Evolutionary conservation across 352 stramenopile genomes (phyloP).

Genomic region (Albugo candida): DNA sequence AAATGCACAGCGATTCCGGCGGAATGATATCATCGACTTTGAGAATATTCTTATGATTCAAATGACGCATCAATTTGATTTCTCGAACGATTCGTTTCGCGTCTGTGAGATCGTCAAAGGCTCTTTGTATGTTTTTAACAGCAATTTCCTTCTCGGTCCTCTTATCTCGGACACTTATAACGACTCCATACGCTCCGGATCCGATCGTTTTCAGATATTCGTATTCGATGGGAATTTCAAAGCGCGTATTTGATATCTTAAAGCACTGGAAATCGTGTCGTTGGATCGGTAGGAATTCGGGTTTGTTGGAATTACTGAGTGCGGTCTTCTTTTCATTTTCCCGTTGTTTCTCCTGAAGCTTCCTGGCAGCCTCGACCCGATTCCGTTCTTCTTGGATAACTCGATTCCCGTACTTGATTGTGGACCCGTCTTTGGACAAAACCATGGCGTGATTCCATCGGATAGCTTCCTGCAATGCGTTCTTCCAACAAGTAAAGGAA

Average conservation of each 20-base stretch:
- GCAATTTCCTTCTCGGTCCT: conserved; percentile 22
- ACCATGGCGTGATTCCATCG: conserved; percentile 80
- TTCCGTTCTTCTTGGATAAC: conserved; percentile 46
- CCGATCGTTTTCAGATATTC: conserved; percentile 78
- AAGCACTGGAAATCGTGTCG: conserved; percentile 55
- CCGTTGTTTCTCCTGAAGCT: conserved; percentile 51
- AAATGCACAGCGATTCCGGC: conserved; percentile 39
- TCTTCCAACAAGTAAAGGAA: conserved; percentile 38
- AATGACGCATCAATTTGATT: conserved; percentile 85
- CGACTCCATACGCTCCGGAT: conserved; percentile 81
- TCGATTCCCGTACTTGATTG: conserved; percentile 66
- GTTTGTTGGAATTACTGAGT: conserved; percentile 40
- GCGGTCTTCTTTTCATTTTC: conserved; percentile 36
- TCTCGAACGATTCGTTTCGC: conserved; percentile 97
- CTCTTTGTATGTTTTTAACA: conserved; percentile 90
- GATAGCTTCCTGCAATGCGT: conserved; percentile 55
- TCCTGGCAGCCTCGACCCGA: conserved; percentile 48
- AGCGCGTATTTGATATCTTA: conserved; percentile 66
- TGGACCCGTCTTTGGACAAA: conserved; percentile 43
- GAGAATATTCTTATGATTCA: conserved; percentile 82
- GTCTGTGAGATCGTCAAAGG: conserved; percentile 96
- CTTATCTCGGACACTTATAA: conserved; percentile 57
- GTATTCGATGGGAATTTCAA: conserved; percentile 59
- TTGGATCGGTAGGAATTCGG: conserved; percentile 61
- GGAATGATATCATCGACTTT: conserved; percentile 62